phyloP scores from a whole-genome alignment of 1,284 basidiomycete species.

The Athelia sp. region DNA sequence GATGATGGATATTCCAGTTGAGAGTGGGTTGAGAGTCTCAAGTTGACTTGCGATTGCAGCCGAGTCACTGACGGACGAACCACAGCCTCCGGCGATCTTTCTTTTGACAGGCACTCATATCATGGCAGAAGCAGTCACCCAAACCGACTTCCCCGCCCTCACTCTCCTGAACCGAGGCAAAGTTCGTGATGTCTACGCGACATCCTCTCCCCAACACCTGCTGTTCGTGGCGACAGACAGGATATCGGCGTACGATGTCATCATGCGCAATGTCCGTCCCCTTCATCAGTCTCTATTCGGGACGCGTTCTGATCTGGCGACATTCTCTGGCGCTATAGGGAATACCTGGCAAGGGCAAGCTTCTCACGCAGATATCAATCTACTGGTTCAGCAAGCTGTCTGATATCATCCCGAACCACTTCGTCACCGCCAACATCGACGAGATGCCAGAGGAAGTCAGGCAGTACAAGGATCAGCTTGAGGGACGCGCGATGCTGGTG shows the following conservation, averaged over 20 bases:
- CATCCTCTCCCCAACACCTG: conserved; percentile 63
- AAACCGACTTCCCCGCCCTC: conserved; percentile 52
- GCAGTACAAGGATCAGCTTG: conserved; percentile 67
- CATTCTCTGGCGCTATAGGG: conserved; percentile 47
- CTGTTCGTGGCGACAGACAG: conserved; percentile 96
- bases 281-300: neutral
- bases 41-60: too few relatives aligned
- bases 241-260: conserved; percentile 96
- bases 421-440: conserved; percentile 70
- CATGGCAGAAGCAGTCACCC: conserved; percentile 35
- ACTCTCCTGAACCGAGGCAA: conserved; percentile 81
- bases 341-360: conserved; percentile 89
- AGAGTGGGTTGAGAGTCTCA: too few relatives aligned
- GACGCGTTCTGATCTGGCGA: neutral
- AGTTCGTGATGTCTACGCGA: conserved; percentile 88
- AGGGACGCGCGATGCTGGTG: conserved; percentile 90
- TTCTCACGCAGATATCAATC: conserved; percentile 87
- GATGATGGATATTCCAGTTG: too few relatives aligned
- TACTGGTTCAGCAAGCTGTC: conserved; percentile 93
- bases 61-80: too few relatives aligned
- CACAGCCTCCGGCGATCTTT: too few relatives aligned
- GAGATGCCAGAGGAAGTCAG: conserved; percentile 74
- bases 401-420: conserved; percentile 82
- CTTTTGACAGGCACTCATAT: too few relatives aligned
- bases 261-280: conserved; percentile 81